phyloP scores from a whole-genome alignment of 108 stramenopile genomes.

The Chaetoceros tenuissimus region DNA sequence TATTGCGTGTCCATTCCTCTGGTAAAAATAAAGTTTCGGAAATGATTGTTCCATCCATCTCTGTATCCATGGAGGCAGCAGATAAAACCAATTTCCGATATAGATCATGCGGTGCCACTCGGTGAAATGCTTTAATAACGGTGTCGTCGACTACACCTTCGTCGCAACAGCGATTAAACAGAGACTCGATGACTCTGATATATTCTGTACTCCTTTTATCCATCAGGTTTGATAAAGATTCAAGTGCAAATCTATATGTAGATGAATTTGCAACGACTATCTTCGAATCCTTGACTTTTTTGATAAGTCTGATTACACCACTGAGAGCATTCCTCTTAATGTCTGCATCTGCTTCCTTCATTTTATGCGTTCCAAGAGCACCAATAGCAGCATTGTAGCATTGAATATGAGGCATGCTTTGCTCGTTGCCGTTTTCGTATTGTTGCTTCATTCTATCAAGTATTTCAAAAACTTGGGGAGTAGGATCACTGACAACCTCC shows the following conservation, averaged over 20 bases:
- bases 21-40: conserved; percentile 46
- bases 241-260: conserved; percentile 50
- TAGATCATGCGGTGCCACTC: conserved; percentile 31
- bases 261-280: conserved; percentile 38
- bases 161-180: conserved; percentile 59
- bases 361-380: conserved; percentile 31
- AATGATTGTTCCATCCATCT: conserved; percentile 9
- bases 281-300: conserved; percentile 31
- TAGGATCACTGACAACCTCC: conserved; percentile 9
- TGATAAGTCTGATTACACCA: conserved; percentile 32
- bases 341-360: conserved; percentile 10
- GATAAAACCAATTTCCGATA: conserved; percentile 53
- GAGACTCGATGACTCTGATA: conserved; percentile 40
- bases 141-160: conserved; percentile 56
- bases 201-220: conserved; percentile 28
- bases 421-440: conserved; percentile 23
- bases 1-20: conserved; percentile 65
- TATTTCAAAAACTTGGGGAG: conserved; percentile 25
- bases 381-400: conserved; percentile 50
- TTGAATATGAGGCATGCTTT: conserved; percentile 19
- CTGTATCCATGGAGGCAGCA: not conserved
- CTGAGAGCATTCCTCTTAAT: conserved; percentile 10
- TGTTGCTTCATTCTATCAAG: conserved; percentile 31
- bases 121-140: conserved; percentile 44
- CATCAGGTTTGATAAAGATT: conserved; percentile 44